Base-by-base conservation (phyloP, 2,329 filamentous ascomycete species). In the Ascochyta rabiei region DNA sequence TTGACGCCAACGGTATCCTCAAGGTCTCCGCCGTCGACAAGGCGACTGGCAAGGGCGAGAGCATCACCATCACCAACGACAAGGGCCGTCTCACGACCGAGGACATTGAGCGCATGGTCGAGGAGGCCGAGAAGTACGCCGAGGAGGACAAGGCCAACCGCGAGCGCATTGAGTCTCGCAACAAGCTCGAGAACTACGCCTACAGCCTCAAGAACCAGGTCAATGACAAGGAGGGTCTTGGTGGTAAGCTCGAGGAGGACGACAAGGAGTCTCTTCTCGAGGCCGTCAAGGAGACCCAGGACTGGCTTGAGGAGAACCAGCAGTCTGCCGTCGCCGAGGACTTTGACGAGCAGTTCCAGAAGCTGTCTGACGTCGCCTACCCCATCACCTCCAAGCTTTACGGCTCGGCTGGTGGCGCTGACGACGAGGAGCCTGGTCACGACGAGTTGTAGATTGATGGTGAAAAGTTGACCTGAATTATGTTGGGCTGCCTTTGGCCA, bases 311-410 rank as follows among this genome's bases (percentile, higher is more conserved):
- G 69, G 91, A 96, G 86, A 96, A 97, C 81, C 86, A 65, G 86
- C 89, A 65, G 89, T 89, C 47, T 47, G 95, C 95, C 62, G 86
- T 83, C 66, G 84, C 91, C 56, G 93, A 97, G 82, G 95, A 98
- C 83, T 97, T 98, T 71, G 93, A 97, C 80, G 95, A 99, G 86
- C 93, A 98, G 84, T 96, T 96, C 85, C 93, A 99, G 89, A 97
- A 97, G 86, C 86, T 99, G 67, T 96, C 90, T 71, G 89, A 90
- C 78, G 90, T 97, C 63, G 95, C 95, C 49, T 97, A 98, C 83
- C 95, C 95, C 67, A 99, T 99, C 81, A 99, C 95, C 70, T 96
- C 91, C 83, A 99, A 99, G 87, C 85, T 97, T 73, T 97, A 97
- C 84, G 81, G 77, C 67, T 86, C 69, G 57, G 71, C 85, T 64